Evolutionary conservation across 2,329 filamentous ascomycete genomes (phyloP).

Genomic region (Hawksworthiomyces lignivorus): DNA sequence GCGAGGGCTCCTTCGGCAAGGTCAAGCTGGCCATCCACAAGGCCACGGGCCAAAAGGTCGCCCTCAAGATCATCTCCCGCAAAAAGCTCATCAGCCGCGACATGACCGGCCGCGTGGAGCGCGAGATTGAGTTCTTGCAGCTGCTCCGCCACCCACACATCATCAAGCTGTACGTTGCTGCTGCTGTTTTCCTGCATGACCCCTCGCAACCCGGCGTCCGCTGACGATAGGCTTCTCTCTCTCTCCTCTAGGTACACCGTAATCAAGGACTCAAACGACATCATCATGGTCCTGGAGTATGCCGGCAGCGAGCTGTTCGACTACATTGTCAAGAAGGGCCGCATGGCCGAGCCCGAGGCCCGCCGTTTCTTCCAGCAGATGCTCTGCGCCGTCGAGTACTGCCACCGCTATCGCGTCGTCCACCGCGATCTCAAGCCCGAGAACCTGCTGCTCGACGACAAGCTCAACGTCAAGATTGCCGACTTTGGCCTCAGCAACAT

Average conservation of each 20-base stretch:
- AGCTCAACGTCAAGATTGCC: slow-evolving; percentile 97
- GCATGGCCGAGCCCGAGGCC: slow-evolving; percentile 86
- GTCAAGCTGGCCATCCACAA: slow-evolving; percentile 94
- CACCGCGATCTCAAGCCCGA: slow-evolving; percentile 96
- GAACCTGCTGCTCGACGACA: slow-evolving; percentile 88
- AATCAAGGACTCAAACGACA: slow-evolving; percentile 88
- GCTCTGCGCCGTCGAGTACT: slow-evolving; percentile 97
- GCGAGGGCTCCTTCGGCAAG: slow-evolving; percentile 96
- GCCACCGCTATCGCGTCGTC: slow-evolving; percentile 96
- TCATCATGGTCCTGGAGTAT: slow-evolving; percentile 99
- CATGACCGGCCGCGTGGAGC: slow-evolving; percentile 95
- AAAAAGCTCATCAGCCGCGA: slow-evolving; percentile 95
- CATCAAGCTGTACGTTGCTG: slow-evolving; percentile 75
- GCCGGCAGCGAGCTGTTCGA: slow-evolving; percentile 95
- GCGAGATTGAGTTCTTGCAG: slow-evolving; percentile 97
- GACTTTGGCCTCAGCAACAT: slow-evolving; percentile 99
- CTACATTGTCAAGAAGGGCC: slow-evolving; percentile 91
- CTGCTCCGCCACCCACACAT: slow-evolving; percentile 94
- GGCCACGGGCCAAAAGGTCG: slow-evolving; percentile 88
- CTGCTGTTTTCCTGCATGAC: slow-evolving; percentile 18
- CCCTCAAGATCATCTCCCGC: slow-evolving; percentile 93
- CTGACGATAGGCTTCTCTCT: too few species aligned
- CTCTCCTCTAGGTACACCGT: slow-evolving; percentile 77
- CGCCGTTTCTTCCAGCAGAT: slow-evolving; percentile 99
- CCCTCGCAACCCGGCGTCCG: neutral